Evolutionary conservation across 208 protist genomes (phyloP).

Genomic region (Wallacemonas sp.): DNA sequence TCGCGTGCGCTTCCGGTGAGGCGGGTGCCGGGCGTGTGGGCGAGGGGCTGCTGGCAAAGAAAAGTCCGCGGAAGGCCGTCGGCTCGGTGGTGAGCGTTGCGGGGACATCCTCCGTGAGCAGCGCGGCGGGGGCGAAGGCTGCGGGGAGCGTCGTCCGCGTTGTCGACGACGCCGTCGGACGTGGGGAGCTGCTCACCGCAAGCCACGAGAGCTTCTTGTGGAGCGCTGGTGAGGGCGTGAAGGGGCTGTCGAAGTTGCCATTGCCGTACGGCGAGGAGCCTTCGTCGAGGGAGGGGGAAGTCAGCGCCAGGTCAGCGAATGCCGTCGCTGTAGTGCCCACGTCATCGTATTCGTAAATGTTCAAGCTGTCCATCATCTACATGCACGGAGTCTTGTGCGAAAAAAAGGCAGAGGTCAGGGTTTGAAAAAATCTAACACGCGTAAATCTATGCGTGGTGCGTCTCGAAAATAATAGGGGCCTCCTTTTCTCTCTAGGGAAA

Average conservation of each 20-base stretch:
- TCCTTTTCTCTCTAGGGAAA: too few species aligned
- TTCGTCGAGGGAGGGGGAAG: constrained; percentile 11
- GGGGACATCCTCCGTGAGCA: too few species aligned
- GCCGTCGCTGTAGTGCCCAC: neutral
- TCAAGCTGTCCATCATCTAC: constrained; percentile 8
- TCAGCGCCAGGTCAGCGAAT: neutral
- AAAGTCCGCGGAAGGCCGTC: neutral
- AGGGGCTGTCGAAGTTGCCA: constrained; percentile 7
- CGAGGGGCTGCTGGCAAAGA: constrained; percentile 14
- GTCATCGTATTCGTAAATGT: constrained; percentile 17
- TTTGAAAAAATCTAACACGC: too few species aligned
- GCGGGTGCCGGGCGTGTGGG: constrained; percentile 7
- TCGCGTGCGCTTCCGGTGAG: neutral
- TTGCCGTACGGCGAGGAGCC: constrained; percentile 7
- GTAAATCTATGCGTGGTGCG: too few species aligned
- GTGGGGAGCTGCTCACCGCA: neutral
- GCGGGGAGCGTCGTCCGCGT: neutral
- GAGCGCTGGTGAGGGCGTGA: constrained; percentile 4
- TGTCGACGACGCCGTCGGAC: neutral
- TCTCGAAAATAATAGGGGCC: too few species aligned
- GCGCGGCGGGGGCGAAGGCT: too few species aligned
- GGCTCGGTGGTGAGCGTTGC: neutral
- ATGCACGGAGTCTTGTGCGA: too few species aligned
- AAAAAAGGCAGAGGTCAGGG: too few species aligned
- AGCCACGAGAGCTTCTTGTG: neutral